Conservation (phyloP, 805 yeast species). For the Lachancea nothofagi region DNA sequence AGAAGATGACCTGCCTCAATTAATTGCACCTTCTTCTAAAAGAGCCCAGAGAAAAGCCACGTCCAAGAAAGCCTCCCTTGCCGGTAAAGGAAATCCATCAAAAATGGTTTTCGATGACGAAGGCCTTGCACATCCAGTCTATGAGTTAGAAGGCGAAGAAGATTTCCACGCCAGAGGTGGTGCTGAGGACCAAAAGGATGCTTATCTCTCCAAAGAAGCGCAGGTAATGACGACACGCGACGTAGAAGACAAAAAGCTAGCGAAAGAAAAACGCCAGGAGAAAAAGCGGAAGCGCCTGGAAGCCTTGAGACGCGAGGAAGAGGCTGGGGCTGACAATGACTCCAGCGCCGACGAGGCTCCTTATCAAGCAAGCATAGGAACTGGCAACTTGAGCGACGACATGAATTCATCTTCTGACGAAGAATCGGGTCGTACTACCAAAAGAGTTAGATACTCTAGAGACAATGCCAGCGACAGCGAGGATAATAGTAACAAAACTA, state of each 20-base stretch:
- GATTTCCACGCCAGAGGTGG: conserved; percentile 71
- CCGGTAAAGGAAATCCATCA: conserved; percentile 60
- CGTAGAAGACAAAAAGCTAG: conserved; percentile 68
- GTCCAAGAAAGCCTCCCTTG: conserved; percentile 69
- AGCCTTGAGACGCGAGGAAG: conserved; percentile 51
- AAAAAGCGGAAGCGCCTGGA: conserved; percentile 88
- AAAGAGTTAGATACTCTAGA: conserved; percentile 30
- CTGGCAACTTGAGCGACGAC: conserved; percentile 37
- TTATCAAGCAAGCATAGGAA: conserved; percentile 30
- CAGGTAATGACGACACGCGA: conserved; percentile 69
- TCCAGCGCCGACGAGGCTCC: conserved; percentile 23
- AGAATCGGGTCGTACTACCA: conserved; percentile 23
- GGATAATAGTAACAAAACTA: conserved; percentile 28
- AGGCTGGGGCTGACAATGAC: conserved; percentile 29
- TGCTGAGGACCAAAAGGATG: conserved; percentile 59
- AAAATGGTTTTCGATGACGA: conserved; percentile 90
- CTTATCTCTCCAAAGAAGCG: conserved; percentile 62
- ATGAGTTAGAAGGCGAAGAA: conserved; percentile 85
- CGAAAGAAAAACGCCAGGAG: conserved; percentile 72
- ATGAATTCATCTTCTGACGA: conserved; percentile 29
- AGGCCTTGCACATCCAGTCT: conserved; percentile 85
- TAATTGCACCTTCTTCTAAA: conserved; percentile 66
- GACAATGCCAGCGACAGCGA: conserved; percentile 32
- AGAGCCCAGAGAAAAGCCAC: conserved; percentile 80
- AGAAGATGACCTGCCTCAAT: conserved; percentile 60